These are phyloP conservation scores for Physcomitrellopsis africana DNA, from an alignment of 225 moss, liverwort and hornwort genomes.

Conservation along the genomic window DNA sequence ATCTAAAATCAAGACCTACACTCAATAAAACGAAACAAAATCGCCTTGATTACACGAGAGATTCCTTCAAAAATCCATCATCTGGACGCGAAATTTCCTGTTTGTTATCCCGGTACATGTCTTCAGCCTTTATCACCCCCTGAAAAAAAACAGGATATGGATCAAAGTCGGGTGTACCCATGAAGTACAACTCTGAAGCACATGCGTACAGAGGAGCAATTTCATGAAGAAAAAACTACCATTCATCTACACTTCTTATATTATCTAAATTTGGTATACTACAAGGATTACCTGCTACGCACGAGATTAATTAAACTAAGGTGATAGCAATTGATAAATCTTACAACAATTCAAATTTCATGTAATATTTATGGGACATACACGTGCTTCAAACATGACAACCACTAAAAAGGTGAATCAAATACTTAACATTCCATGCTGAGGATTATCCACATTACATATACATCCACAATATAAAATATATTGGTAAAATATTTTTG, in stretches of 20 bases:
- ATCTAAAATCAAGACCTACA: neutral
- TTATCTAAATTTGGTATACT: neutral
- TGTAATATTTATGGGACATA: too few species aligned
- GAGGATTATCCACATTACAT: too few species aligned
- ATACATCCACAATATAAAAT: too few species aligned
- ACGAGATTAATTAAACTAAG: too few species aligned
- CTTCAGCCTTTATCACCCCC: constrained; percentile 76
- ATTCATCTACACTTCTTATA: neutral
- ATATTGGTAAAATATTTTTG: neutral
- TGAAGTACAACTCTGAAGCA: neutral
- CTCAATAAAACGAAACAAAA: too few species aligned
- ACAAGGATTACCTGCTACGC: too few species aligned
- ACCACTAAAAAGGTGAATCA: too few species aligned
- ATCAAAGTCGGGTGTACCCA: neutral
- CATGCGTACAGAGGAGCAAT: neutral
- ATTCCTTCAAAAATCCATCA: constrained; percentile 61
- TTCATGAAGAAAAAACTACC: neutral
- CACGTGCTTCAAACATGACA: too few species aligned
- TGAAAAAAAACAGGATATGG: constrained; percentile 33
- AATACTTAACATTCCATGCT: too few species aligned
- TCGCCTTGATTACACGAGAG: constrained; percentile 12
- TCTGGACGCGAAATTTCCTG: constrained; percentile 33
- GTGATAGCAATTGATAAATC: too few species aligned
- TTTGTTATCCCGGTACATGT: constrained; percentile 59
- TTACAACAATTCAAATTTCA: too few species aligned